These are phyloP conservation scores for Pseudomicrostroma phylloplanum DNA, from an alignment of 1,284 basidiomycete genomes.

Conservation along the genomic window DNA sequence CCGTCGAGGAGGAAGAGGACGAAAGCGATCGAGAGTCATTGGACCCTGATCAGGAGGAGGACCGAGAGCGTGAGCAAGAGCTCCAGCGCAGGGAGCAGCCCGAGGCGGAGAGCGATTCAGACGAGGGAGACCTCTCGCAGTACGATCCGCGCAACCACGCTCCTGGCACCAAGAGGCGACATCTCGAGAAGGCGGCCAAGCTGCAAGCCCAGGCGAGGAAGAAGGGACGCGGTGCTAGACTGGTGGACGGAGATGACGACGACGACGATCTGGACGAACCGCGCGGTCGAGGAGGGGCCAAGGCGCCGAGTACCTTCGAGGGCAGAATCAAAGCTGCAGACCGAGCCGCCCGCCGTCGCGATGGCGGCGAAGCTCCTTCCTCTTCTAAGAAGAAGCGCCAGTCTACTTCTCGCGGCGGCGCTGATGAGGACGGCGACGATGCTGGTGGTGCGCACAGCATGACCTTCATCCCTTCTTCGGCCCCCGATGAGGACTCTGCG, in stretches of 20 bases:
- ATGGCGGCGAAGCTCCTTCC: too few species aligned
- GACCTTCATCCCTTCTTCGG: slow-evolving; percentile 34
- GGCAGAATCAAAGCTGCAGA: slow-evolving; percentile 11
- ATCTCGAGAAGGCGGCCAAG: slow-evolving; percentile 50
- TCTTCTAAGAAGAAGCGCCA: not conserved
- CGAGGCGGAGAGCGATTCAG: slow-evolving; percentile 11
- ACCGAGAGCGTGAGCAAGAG: slow-evolving; percentile 25
- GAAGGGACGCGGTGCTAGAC: slow-evolving; percentile 31
- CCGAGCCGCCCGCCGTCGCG: not conserved
- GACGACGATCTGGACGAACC: slow-evolving; percentile 21
- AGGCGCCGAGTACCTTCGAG: slow-evolving; percentile 14
- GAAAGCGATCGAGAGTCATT: slow-evolving; percentile 71
- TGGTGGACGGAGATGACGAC: slow-evolving; percentile 28
- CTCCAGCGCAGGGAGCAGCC: not conserved
- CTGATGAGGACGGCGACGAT: slow-evolving; percentile 8
- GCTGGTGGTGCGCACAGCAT: slow-evolving; percentile 18
- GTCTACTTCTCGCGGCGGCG: slow-evolving; percentile 4
- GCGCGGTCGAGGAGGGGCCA: slow-evolving; percentile 24
- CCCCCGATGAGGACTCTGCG: not conserved
- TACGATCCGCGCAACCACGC: slow-evolving; percentile 33
- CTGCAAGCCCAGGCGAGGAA: slow-evolving; percentile 52
- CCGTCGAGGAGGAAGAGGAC: slow-evolving; percentile 81
- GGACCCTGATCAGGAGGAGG: slow-evolving; percentile 41
- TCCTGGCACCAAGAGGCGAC: slow-evolving; percentile 51
- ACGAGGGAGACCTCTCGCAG: slow-evolving; percentile 56